Evolutionary conservation across 495 filamentous ascomycete genomes (phyloP), one percentile per base, ranked within the genome.

Genomic region (Alectoria sarmentosa): DNA sequence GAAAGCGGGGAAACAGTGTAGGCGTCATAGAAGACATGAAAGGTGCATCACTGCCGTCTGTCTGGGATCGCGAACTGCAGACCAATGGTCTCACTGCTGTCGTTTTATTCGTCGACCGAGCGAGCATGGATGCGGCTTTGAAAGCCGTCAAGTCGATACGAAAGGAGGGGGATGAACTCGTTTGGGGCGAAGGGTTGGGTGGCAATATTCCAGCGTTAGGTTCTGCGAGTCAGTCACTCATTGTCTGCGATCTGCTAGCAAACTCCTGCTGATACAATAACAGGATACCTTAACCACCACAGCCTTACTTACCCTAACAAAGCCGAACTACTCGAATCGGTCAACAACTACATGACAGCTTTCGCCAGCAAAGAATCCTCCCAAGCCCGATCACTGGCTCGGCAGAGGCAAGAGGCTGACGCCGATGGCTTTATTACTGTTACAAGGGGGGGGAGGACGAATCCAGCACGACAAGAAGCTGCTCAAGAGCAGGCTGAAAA

Each of bases 381-480:
- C 55, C 84, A 85, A 28, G 80, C 80, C 56, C 84, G 84, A 32
- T 78, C 84, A 26, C 84, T 84, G 39, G 84, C 86, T 66, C 79
- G 80, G 63, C 76, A 84, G 65, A 82, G 88, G 55, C 83, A 86
- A 69, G 86, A 88, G 69, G 90, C 94, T 14, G 94, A 98, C 73
- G 91, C 90, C 71, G 95, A 98, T 75, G 94, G 94, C 14, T 98
- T 98, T 72, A 81, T 97, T 28, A 97, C 91, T 38, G 95, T 98
- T 37, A 89, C 87, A 6, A 81, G 88, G 63, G 92, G 92, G 19
- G 78, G 78, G 48, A 85, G 88, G 63, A 79, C 80, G 14, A 91
- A 89, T 17, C 86, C 89, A 13, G 90, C 90, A 23, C 78, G 84
- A 55, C 83, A 86, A 65, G 88, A 89, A 69, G 90, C 91, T 70